These are phyloP conservation scores for Microcyclosporella mali DNA, from an alignment of 2,329 filamentous ascomycete genomes.

Conservation along the genomic window DNA sequence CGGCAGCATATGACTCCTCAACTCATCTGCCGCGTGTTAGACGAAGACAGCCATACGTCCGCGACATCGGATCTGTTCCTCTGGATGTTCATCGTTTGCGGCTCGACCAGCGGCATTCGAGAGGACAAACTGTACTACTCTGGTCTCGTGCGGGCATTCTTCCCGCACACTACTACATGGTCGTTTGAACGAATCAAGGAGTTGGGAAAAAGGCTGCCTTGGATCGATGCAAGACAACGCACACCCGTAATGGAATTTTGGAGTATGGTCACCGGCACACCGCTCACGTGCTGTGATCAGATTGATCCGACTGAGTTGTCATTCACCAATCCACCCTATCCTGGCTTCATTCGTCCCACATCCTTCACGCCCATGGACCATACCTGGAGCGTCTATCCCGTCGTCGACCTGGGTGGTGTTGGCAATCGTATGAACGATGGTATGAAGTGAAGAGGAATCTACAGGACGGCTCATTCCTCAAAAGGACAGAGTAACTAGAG, in stretches of 20 bases:
- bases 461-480: no score
- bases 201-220: constrained; percentile 10
- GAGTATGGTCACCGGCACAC: not conserved
- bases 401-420: no score
- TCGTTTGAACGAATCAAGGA: constrained; percentile 5
- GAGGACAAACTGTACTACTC: constrained; percentile 10
- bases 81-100: constrained; percentile 14
- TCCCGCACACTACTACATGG: constrained; percentile 1
- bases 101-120: constrained; percentile 3
- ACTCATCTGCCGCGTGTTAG: constrained; percentile 4
- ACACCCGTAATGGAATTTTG: constrained; percentile 10
- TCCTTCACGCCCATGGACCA: no score
- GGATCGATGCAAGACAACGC: constrained; percentile 9
- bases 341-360: no score
- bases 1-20: constrained; percentile 4
- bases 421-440: no score
- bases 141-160: constrained; percentile 3
- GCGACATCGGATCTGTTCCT: constrained; percentile 8
- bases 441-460: no score
- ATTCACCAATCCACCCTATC: no score
- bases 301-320: no score
- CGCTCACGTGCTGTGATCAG: no score
- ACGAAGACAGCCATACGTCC: not conserved
- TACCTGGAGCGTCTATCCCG: no score
- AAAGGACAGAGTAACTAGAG: no score